These are phyloP conservation scores for Tuber calosporum DNA, from an alignment of 495 filamentous ascomycete species.

Conservation along the genomic window DNA sequence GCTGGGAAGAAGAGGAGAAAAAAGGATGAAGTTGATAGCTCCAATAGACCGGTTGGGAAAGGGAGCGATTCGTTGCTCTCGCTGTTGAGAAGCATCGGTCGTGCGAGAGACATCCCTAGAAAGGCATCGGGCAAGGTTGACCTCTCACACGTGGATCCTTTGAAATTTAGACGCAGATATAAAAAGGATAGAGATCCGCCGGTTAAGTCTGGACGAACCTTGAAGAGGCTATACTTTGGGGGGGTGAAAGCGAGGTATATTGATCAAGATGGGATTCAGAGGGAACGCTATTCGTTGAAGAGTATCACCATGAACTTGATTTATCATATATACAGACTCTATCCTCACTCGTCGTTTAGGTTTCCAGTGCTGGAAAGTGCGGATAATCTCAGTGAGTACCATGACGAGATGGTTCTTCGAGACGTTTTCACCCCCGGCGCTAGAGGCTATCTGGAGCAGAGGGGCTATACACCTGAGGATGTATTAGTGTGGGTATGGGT, in stretches of 20 bases:
- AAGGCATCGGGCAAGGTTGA: conserved; percentile 20
- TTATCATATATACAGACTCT: conserved; percentile 13
- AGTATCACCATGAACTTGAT: conserved; percentile 27
- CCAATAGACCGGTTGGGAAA: conserved; percentile 2
- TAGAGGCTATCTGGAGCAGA: conserved; percentile 42
- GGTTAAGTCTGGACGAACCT: not conserved
- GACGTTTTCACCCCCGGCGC: conserved; percentile 43
- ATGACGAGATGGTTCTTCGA: conserved; percentile 40
- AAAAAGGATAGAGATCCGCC: not conserved
- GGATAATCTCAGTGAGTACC: not conserved
- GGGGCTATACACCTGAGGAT: conserved; percentile 48
- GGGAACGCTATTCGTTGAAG: conserved; percentile 12
- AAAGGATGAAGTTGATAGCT: not conserved
- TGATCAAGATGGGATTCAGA: not conserved
- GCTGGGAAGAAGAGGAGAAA: not conserved
- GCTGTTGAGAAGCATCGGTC: conserved; percentile 14
- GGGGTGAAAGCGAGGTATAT: not conserved
- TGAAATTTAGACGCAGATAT: not conserved
- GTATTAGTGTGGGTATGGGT: conserved; percentile 56
- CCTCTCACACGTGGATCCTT: conserved; percentile 18
- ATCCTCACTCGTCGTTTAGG: conserved; percentile 1
- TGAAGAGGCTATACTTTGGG: not conserved
- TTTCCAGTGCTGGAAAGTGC: not conserved
- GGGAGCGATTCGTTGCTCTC: conserved; percentile 7
- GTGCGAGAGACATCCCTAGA: conserved; percentile 11